Evolutionary conservation across 345 rosid genomes (phyloP).

Genomic region (Eucalyptus cloeziana): DNA sequence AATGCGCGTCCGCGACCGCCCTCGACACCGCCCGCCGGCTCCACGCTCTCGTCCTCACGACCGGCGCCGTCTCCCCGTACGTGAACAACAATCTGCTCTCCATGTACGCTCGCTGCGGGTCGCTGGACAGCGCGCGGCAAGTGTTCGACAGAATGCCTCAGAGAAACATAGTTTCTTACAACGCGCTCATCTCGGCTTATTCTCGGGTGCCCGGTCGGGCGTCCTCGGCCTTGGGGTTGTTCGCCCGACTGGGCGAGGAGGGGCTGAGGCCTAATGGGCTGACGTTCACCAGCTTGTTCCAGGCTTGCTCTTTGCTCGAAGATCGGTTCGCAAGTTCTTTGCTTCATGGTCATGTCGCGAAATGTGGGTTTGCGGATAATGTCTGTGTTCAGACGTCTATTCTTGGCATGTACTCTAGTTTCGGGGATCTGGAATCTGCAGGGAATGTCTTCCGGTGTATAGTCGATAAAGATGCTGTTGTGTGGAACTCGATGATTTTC

Average conservation of each 20-base stretch:
- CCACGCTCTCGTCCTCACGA: slow-evolving; percentile 51
- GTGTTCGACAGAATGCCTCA: slow-evolving; percentile 72
- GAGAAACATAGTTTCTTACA: slow-evolving; percentile 50
- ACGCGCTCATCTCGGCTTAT: slow-evolving; percentile 60
- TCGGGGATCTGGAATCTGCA: slow-evolving; percentile 58
- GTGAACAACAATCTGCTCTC: slow-evolving; percentile 52
- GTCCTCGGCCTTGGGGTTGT: slow-evolving; percentile 13
- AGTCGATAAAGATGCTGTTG: slow-evolving; percentile 42
- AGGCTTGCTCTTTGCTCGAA: slow-evolving; percentile 36
- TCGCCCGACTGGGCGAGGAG: slow-evolving; percentile 23
- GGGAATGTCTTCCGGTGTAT: slow-evolving; percentile 27
- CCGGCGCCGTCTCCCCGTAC: slow-evolving; percentile 26
- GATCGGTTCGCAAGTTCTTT: slow-evolving; percentile 33
- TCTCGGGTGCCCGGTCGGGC: slow-evolving; percentile 28
- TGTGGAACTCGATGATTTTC: slow-evolving; percentile 70
- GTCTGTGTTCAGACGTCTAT: slow-evolving; percentile 61
- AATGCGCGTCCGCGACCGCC: slow-evolving; percentile 34
- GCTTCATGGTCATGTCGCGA: slow-evolving; percentile 41
- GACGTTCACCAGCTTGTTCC: slow-evolving; percentile 64
- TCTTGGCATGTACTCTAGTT: slow-evolving; percentile 60
- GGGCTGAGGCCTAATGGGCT: slow-evolving; percentile 46
- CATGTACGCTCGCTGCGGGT: slow-evolving; percentile 51
- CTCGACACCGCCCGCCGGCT: slow-evolving; percentile 41
- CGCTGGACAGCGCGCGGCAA: slow-evolving; percentile 15
- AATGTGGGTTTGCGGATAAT: slow-evolving; percentile 32